phyloP scores from a whole-genome alignment of 2,329 filamentous ascomycete species.

The Fusarium aywerte region DNA sequence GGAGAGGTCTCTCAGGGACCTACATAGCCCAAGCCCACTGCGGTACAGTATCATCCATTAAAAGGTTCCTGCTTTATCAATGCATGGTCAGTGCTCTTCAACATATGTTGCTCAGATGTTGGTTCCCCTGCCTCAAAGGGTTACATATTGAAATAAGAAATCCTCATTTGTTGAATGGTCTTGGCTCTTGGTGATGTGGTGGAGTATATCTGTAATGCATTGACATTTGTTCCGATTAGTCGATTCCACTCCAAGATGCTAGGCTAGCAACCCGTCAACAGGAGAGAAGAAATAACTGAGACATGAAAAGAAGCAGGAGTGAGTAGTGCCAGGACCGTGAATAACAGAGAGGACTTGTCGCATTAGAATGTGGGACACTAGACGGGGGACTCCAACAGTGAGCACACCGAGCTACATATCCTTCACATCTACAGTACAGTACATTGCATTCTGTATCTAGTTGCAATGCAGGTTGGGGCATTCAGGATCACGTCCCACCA shows the following conservation, averaged over 20 bases:
- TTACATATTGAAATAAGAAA: constrained; percentile 29
- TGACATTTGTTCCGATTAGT: constrained; percentile 26
- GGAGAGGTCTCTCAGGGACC: neutral
- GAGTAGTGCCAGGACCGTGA: constrained; percentile 9
- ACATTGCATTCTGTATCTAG: constrained; percentile 3
- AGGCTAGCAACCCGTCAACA: constrained; percentile 8
- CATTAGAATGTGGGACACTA: constrained; percentile 35
- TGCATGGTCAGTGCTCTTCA: neutral
- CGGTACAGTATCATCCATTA: constrained; percentile 1
- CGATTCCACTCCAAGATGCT: constrained; percentile 25
- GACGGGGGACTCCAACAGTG: constrained; percentile 21
- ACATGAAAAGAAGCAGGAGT: constrained; percentile 20
- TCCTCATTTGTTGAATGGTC: constrained; percentile 34
- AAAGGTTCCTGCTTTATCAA: constrained; percentile 1
- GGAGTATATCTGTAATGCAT: constrained; percentile 35
- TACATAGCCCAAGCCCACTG: constrained; percentile 1
- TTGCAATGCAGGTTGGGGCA: constrained; percentile 39
- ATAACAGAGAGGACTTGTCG: constrained; percentile 11
- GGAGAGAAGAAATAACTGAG: constrained; percentile 25
- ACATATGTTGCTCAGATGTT: constrained; percentile 17
- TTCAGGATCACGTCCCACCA: constrained; percentile 35
- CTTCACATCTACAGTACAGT: neutral
- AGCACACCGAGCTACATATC: neutral
- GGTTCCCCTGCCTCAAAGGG: constrained; percentile 20
- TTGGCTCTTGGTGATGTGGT: constrained; percentile 35